Conservation (phyloP, 139 green algal genomes). For the Chlamydomonas incerta region DNA sequence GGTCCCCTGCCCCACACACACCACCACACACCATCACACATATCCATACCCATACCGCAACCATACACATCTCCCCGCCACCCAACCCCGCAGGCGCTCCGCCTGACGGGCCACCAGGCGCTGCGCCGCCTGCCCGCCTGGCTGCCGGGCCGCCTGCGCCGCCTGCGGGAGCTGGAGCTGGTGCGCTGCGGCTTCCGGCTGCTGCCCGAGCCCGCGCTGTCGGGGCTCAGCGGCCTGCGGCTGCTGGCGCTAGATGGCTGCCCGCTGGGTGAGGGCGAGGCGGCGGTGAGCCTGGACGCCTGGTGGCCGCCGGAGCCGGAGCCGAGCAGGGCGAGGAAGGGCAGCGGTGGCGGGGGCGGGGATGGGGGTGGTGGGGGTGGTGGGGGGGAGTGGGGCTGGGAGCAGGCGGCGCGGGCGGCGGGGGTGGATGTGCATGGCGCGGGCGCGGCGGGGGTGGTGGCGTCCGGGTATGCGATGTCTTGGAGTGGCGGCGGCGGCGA, state of each 20-base stretch:
- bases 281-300: background rate
- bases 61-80: background rate
- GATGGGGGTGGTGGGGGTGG: background rate
- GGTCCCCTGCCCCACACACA: too few relatives aligned
- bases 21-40: too few relatives aligned
- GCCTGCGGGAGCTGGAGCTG: conserved; percentile 16
- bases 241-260: conserved; percentile 22
- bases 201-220: background rate
- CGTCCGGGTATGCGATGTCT: too few relatives aligned
- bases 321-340: background rate
- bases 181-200: background rate
- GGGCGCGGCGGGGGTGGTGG: too few relatives aligned
- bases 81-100: conserved; percentile 4
- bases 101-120: background rate
- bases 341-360: background rate
- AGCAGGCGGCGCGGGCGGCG: too few relatives aligned
- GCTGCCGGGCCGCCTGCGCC: conserved; percentile 1
- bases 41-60: background rate
- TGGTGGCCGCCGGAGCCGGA: conserved; percentile 9
- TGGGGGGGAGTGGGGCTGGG: too few relatives aligned
- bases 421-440: too few relatives aligned
- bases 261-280: background rate
- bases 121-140: conserved; percentile 30
- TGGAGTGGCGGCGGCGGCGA: too few relatives aligned
- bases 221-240: background rate